These are phyloP conservation scores for Pneumocystis oryctolagi DNA, from an alignment of 1,139 yeast genomes.

Conservation along the genomic window DNA sequence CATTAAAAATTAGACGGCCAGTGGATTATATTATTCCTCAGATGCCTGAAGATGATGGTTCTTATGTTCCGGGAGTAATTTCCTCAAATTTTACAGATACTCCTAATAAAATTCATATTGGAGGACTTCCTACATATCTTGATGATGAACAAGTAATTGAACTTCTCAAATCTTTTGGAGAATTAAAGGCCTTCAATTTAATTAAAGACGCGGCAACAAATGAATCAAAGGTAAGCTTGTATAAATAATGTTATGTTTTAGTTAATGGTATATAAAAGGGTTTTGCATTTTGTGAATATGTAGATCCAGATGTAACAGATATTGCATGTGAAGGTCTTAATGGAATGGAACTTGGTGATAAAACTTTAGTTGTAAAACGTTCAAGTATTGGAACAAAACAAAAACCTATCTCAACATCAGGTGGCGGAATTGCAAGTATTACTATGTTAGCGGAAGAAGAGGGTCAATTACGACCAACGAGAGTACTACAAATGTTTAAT, in stretches of 20 bases:
- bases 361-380: conserved; percentile 23
- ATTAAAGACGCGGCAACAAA: conserved; percentile 24
- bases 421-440: conserved; percentile 16
- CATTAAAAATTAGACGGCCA: conserved; percentile 38
- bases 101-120: conserved; percentile 26
- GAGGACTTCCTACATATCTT: conserved; percentile 30
- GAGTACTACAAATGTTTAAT: conserved; percentile 52
- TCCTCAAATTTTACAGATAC: conserved; percentile 21
- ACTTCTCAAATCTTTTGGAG: conserved; percentile 28
- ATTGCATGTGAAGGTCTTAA: conserved; percentile 21
- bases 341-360: conserved; percentile 24
- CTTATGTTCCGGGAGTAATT: conserved; percentile 18
- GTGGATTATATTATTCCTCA: conserved; percentile 42
- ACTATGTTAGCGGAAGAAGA: conserved; percentile 17
- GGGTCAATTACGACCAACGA: conserved; percentile 22
- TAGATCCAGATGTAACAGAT: conserved; percentile 19
- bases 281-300: conserved; percentile 31
- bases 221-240: conserved; percentile 20
- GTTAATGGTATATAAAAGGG: conserved; percentile 23
- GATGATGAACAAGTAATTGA: conserved; percentile 28
- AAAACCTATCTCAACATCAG: conserved; percentile 14
- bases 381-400: conserved; percentile 26
- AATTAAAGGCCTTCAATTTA: conserved; percentile 23
- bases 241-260: background rate
- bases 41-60: conserved; percentile 6